Percentiles rank a stretch among this genome's conserved stretches.
These are phyloP conservation scores for Pythium folliculosum DNA, from an alignment of 352 stramenopile species.

Conservation along the genomic window DNA sequence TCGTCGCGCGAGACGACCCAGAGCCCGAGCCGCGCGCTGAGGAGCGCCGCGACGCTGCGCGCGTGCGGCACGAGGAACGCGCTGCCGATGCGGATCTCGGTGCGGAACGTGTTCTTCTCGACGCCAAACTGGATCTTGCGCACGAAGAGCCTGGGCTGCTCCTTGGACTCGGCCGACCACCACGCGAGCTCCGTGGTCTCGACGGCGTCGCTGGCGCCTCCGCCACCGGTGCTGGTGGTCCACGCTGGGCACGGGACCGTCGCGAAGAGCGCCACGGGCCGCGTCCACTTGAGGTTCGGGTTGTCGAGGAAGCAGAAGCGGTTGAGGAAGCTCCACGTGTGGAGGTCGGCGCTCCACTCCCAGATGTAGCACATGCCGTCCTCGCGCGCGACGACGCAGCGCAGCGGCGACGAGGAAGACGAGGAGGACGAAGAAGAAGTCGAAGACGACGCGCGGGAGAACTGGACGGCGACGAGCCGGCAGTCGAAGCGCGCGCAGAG, in stretches of 20 bases:
- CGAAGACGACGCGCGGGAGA: conserved; percentile 27
- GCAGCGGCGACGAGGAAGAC: conserved; percentile 37
- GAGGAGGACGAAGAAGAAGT: neutral
- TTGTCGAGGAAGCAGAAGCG: conserved; percentile 80
- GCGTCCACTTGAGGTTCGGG: conserved; percentile 81
- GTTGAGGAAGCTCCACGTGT: conserved; percentile 85
- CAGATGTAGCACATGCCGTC: conserved; percentile 83
- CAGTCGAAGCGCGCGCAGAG: conserved; percentile 78
- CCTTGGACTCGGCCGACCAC: conserved; percentile 71
- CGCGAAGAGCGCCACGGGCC: conserved; percentile 63
- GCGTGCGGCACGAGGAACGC: conserved; percentile 39
- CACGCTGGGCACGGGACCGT: conserved; percentile 40
- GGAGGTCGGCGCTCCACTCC: conserved; percentile 81
- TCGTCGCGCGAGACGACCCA: conserved; percentile 60
- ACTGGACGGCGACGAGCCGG: conserved; percentile 61
- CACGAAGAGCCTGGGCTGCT: conserved; percentile 63
- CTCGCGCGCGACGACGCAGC: conserved; percentile 74
- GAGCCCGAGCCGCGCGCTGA: conserved; percentile 63
- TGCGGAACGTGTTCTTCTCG: conserved; percentile 70
- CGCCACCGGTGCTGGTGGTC: conserved; percentile 1
- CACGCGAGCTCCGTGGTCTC: conserved; percentile 65
- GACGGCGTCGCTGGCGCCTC: conserved; percentile 26
- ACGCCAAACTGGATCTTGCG: conserved; percentile 74
- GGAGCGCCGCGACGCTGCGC: conserved; percentile 29
- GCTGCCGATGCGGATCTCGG: conserved; percentile 72